Conservation (phyloP, 169 alveolate species). For the Cyclospora cayetanensis region DNA sequence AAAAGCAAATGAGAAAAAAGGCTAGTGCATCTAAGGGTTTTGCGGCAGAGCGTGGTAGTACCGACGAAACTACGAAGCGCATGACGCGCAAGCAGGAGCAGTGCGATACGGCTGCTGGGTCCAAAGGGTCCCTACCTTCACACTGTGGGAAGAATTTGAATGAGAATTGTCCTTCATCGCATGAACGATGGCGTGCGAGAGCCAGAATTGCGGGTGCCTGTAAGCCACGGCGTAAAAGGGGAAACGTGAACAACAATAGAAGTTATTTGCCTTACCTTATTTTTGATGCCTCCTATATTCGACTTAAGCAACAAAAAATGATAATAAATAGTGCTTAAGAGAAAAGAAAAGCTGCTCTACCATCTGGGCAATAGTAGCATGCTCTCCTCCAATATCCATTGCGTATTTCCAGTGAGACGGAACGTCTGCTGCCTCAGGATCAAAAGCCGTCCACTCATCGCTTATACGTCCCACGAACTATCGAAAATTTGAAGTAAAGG, state of each 20-base stretch:
- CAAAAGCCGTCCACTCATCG: conserved; percentile 21
- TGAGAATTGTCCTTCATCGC: conserved; percentile 81
- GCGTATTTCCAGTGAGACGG: conserved; percentile 79
- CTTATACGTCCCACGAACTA: conserved; percentile 28
- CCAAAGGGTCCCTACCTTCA: too few relatives aligned
- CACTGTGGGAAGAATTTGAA: conserved; percentile 84
- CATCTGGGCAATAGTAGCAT: conserved; percentile 81
- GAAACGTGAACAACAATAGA: neutral
- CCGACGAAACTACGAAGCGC: too few relatives aligned
- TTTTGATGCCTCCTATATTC: neutral
- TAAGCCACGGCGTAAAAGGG: neutral
- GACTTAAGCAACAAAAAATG: neutral
- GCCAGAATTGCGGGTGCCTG: conserved; percentile 77
- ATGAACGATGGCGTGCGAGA: conserved; percentile 80
- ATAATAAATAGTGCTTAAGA: neutral
- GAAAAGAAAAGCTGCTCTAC: conserved; percentile 13
- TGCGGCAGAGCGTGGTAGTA: too few relatives aligned
- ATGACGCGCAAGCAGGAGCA: too few relatives aligned
- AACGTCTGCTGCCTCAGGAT: neutral
- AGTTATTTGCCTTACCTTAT: neutral
- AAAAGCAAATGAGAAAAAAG: neutral
- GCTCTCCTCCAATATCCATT: conserved; percentile 84
- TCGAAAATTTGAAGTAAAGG: neutral
- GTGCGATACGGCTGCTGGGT: too few relatives aligned
- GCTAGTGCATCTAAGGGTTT: too few relatives aligned